These are phyloP conservation scores for Cryphonectria naterciae DNA, from an alignment of 2,329 filamentous ascomycete species.

Conservation along the genomic window DNA sequence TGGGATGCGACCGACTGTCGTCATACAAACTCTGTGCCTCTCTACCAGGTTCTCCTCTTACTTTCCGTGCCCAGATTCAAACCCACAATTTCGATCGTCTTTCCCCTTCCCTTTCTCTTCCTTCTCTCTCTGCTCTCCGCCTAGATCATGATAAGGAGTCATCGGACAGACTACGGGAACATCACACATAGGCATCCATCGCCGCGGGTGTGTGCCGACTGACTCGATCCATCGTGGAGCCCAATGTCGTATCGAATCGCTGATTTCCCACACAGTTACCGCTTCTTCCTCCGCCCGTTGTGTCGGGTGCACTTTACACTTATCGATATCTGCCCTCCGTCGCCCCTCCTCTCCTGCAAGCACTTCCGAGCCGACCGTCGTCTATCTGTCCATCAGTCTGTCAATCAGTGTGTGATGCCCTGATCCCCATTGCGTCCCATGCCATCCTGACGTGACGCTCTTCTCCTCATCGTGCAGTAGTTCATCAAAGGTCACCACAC, in stretches of 20 bases:
- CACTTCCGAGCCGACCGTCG: not conserved
- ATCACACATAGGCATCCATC: not conserved
- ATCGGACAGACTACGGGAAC: not conserved
- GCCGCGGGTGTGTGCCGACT: not conserved
- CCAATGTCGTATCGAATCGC: not conserved
- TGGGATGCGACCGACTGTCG: not conserved
- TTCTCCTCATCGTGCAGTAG: constrained; percentile 1
- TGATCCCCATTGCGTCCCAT: not conserved
- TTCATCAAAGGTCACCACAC: not conserved
- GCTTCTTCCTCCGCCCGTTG: constrained; percentile 1
- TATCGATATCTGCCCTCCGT: constrained; percentile 16
- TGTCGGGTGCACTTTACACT: constrained; percentile 10
- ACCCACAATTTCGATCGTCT: not conserved
- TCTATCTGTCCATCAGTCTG: not conserved
- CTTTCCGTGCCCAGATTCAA: not conserved
- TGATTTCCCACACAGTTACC: constrained; percentile 4
- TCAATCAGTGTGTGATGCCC: not conserved
- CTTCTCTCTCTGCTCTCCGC: not conserved
- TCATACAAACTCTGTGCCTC: not conserved
- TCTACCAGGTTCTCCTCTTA: not conserved
- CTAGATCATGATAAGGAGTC: not conserved
- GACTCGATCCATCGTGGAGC: constrained; percentile 9
- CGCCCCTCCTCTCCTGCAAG: not conserved
- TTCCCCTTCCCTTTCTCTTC: not conserved
- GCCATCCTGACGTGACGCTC: not conserved